Percentiles rank a stretch among this genome's conserved stretches.
phyloP scores from a whole-genome alignment of 2,329 filamentous ascomycete genomes.

The Alternaria postmessia region DNA sequence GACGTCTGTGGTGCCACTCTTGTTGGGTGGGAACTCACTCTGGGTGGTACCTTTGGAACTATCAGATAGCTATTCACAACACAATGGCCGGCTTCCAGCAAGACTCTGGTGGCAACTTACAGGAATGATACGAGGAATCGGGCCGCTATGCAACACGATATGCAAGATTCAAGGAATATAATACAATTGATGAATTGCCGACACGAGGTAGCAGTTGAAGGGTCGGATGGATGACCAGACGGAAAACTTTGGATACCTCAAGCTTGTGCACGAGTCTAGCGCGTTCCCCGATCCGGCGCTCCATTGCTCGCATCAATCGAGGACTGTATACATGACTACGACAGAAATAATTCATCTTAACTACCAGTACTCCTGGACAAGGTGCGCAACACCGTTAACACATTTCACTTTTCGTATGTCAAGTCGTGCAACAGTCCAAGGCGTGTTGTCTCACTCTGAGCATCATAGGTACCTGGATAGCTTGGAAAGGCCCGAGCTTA shows the following conservation, averaged over 20 bases:
- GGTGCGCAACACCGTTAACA: background rate
- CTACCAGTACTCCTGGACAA: background rate
- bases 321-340: background rate
- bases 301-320: conserved; percentile 9
- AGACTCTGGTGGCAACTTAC: conserved; percentile 17
- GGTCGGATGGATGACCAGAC: conserved; percentile 27
- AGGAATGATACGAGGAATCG: conserved; percentile 38
- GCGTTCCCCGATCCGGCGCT: conserved; percentile 22
- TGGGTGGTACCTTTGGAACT: background rate
- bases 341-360: background rate
- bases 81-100: background rate
- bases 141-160: conserved; percentile 40
- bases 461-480: background rate
- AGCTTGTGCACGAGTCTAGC: conserved; percentile 31
- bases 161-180: conserved; percentile 33
- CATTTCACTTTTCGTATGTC: background rate
- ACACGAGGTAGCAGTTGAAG: conserved; percentile 17
- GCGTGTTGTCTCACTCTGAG: background rate
- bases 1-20: background rate
- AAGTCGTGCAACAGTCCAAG: background rate
- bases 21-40: conserved; percentile 10
- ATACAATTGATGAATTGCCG: conserved; percentile 33
- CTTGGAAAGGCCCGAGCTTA: conserved; percentile 1
- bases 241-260: conserved; percentile 30
- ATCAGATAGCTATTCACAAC: conserved; percentile 18